Evolutionary conservation across 805 yeast genomes (phyloP).

Genomic region (Barnettozyma vustinii): DNA sequence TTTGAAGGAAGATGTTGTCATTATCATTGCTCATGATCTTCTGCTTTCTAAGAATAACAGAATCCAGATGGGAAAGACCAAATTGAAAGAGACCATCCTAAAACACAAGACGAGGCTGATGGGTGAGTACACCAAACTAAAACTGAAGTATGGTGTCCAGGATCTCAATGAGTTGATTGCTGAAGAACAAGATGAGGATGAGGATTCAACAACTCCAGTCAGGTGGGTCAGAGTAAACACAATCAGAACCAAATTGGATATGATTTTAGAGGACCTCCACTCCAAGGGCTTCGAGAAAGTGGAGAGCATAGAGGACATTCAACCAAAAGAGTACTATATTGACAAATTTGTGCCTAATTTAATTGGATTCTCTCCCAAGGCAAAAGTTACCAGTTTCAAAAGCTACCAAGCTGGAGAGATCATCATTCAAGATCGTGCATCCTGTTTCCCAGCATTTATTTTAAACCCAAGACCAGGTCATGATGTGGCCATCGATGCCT

Average conservation of each 20-base stretch:
- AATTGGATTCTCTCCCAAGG: constrained; percentile 78
- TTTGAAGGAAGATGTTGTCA: constrained; percentile 47
- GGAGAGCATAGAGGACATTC: constrained; percentile 36
- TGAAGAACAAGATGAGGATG: constrained; percentile 31
- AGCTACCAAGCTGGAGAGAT: constrained; percentile 71
- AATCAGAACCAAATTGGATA: constrained; percentile 37
- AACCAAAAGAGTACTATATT: constrained; percentile 56
- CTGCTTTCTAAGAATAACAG: constrained; percentile 70
- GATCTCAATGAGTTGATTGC: constrained; percentile 43
- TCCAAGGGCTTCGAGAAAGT: constrained; percentile 36
- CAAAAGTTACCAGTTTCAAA: constrained; percentile 58
- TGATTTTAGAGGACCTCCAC: background rate
- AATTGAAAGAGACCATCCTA: constrained; percentile 75
- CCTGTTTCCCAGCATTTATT: constrained; percentile 92
- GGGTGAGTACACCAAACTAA: constrained; percentile 76
- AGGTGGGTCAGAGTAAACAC: constrained; percentile 79
- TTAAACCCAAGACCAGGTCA: constrained; percentile 52
- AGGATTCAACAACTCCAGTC: constrained; percentile 55
- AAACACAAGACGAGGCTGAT: constrained; percentile 74
- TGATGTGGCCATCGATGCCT: constrained; percentile 76
- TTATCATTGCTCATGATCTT: constrained; percentile 76
- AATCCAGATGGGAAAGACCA: constrained; percentile 84
- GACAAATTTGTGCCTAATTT: constrained; percentile 73
- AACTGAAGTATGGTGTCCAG: constrained; percentile 63
- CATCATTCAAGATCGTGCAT: constrained; percentile 93